Evolutionary conservation across 164 flowering plant genomes (phyloP).

Genomic region (Warburgia ugandensis): DNA sequence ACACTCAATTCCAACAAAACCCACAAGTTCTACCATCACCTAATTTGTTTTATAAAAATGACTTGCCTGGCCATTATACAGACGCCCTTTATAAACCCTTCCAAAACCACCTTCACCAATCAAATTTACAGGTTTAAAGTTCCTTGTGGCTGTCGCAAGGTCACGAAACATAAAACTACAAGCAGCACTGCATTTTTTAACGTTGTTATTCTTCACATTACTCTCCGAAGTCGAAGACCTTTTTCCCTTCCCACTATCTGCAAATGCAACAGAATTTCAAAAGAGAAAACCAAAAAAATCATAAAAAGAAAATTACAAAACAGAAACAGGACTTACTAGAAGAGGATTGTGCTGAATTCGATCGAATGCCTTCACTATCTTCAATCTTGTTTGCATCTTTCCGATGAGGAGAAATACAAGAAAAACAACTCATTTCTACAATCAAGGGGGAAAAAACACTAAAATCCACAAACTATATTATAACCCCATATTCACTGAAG

Average conservation of each 20-base stretch:
- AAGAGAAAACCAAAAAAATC: neutral
- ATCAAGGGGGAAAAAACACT: neutral
- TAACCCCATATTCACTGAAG: too few species aligned
- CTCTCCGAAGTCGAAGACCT: conserved; percentile 2
- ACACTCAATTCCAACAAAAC: neutral
- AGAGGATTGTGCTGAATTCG: conserved; percentile 10
- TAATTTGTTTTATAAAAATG: neutral
- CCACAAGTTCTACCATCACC: too few species aligned
- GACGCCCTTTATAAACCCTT: conserved; percentile 64
- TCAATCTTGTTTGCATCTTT: conserved; percentile 18
- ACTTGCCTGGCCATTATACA: conserved; percentile 54
- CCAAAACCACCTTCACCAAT: conserved; percentile 93
- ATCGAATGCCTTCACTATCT: conserved; percentile 10
- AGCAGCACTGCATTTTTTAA: conserved; percentile 23
- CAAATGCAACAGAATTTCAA: conserved; percentile 5
- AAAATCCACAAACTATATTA: neutral
- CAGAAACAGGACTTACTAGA: neutral
- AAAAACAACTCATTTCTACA: conserved; percentile 23
- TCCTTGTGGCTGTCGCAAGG: conserved; percentile 55
- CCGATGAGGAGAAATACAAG: conserved; percentile 19
- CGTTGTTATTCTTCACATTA: conserved; percentile 12
- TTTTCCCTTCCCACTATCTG: conserved; percentile 26
- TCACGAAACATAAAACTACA: conserved; percentile 60
- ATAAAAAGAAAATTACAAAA: neutral
- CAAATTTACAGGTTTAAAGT: conserved; percentile 52